Percentiles rank a stretch among this genome's conserved stretches.
Conservation (phyloP, 163 green algal genomes). For the Chlamydomonas reinhardtii region DNA sequence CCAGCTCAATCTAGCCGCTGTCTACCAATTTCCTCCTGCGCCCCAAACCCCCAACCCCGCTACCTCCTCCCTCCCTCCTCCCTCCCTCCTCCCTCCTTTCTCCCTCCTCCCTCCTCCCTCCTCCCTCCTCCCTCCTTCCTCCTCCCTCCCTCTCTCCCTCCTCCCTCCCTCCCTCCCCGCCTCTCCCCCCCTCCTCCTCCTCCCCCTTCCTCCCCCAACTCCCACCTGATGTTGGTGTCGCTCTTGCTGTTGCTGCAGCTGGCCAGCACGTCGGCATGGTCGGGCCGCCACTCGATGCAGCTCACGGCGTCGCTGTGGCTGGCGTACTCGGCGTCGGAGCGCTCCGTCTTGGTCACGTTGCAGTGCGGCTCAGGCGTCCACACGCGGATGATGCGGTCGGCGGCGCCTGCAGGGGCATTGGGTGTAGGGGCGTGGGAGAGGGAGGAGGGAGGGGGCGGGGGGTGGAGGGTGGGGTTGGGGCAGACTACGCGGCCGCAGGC, state of each 20-base stretch:
- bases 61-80: too few relatives aligned
- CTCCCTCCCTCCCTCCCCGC: too few relatives aligned
- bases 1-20: too few relatives aligned
- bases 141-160: too few relatives aligned
- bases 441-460: background rate
- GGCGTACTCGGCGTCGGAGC: constrained; percentile 22
- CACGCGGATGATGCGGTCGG: constrained; percentile 30
- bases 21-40: too few relatives aligned
- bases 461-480: background rate
- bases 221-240: constrained; percentile 45
- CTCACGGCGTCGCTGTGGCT: constrained; percentile 29
- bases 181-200: too few relatives aligned
- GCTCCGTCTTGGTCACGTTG: constrained; percentile 18
- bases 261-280: constrained; percentile 37
- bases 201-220: background rate
- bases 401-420: constrained; percentile 2
- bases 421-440: background rate
- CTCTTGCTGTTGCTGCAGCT: constrained; percentile 22
- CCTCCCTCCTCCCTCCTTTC: too few relatives aligned
- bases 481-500: too few relatives aligned
- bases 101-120: too few relatives aligned
- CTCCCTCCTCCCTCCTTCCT: too few relatives aligned
- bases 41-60: too few relatives aligned
- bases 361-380: constrained; percentile 39
- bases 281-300: constrained; percentile 37